A percentile compares a stretch with the other conserved stretches of the same genome.
Conservation (phyloP, 2,329 filamentous ascomycete genomes). For the Ophiobolus disseminans region DNA sequence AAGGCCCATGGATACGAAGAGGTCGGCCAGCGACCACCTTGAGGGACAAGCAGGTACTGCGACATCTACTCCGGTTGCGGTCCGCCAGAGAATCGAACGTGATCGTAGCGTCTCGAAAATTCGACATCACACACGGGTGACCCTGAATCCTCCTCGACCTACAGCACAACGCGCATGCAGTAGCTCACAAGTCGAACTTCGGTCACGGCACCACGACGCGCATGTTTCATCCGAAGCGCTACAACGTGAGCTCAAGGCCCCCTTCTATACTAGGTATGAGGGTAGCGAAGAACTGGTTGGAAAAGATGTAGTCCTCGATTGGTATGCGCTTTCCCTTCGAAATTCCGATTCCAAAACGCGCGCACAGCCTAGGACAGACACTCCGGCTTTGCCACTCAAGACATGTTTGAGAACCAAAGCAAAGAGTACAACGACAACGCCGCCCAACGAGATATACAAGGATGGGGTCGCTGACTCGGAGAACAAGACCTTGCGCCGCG, state of each 20-base stretch:
- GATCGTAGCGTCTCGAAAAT: background rate
- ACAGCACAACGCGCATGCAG: slow-evolving; percentile 15
- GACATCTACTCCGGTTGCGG: too few relatives aligned
- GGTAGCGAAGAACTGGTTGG: too few relatives aligned
- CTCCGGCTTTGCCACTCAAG: slow-evolving; percentile 24
- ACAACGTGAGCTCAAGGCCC: slow-evolving; percentile 13
- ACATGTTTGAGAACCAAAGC: slow-evolving; percentile 37
- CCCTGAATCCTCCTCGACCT: background rate
- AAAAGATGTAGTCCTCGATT: too few relatives aligned
- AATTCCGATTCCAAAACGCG: too few relatives aligned
- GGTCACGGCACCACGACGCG: slow-evolving; percentile 14
- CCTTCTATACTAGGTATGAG: too few relatives aligned
- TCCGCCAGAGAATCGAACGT: too few relatives aligned
- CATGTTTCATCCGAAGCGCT: slow-evolving; percentile 14
- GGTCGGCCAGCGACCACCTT: too few relatives aligned
- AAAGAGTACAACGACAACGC: slow-evolving; percentile 28
- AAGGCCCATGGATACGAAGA: too few relatives aligned
- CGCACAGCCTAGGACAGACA: slow-evolving; percentile 1
- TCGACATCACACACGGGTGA: background rate
- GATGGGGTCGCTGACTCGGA: background rate
- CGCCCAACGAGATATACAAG: slow-evolving; percentile 13
- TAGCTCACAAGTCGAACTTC: slow-evolving; percentile 12
- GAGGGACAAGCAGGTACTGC: too few relatives aligned
- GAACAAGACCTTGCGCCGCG: slow-evolving; percentile 24
- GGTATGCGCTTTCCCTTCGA: too few relatives aligned